phyloP scores from a whole-genome alignment of 441 rosid genomes.

The Erodium texanum region DNA sequence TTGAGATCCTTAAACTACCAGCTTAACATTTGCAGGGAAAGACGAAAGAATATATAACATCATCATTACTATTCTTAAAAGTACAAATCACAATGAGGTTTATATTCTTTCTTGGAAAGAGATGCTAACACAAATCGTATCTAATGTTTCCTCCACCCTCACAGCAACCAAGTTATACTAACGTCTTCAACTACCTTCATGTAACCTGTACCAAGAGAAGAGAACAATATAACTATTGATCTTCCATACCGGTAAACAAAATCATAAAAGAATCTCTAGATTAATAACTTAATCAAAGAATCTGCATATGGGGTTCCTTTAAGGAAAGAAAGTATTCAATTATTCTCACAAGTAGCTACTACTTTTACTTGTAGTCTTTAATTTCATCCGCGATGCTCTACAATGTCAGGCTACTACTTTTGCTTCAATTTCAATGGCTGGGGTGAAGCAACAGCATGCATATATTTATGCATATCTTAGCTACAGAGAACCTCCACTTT shows the following conservation, averaged over 20 bases:
- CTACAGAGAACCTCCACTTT: not conserved
- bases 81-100: not conserved
- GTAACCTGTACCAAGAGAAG: not conserved
- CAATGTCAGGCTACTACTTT: too few relatives aligned
- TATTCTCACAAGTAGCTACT: not conserved
- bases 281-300: not conserved
- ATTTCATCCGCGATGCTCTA: too few relatives aligned
- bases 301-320: not conserved
- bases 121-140: not conserved
- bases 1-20: not conserved
- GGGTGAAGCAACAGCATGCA: not conserved
- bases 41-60: too few relatives aligned
- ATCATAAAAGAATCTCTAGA: not conserved
- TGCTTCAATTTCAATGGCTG: not conserved
- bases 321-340: not conserved
- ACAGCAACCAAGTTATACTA: not conserved
- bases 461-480: not conserved
- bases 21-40: not conserved
- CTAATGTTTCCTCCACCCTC: not conserved
- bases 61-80: not conserved
- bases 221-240: not conserved
- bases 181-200: too few relatives aligned
- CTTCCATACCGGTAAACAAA: not conserved
- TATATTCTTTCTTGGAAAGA: too few relatives aligned
- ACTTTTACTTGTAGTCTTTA: not conserved